Evolutionary conservation across 139 green algal species (phyloP).

Genomic region (Tetradesmus lagerheimii): DNA sequence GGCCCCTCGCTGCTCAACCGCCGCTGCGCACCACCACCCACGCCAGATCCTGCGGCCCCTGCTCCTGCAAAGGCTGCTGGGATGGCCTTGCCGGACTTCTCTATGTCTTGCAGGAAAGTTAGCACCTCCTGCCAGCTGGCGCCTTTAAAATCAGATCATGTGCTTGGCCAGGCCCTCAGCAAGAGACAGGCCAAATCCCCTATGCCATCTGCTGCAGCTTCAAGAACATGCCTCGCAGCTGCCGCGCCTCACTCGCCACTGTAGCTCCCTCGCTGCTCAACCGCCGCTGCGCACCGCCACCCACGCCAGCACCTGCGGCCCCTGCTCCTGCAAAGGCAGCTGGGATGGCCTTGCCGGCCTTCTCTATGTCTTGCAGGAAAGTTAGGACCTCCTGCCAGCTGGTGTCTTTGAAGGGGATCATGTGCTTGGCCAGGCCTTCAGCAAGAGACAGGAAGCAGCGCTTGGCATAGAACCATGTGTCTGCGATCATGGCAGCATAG

Average conservation of each 20-base stretch:
- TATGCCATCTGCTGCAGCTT: conserved; percentile 54
- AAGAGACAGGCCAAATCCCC: too few relatives aligned
- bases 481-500: background rate
- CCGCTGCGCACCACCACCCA: conserved; percentile 41
- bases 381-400: conserved; percentile 65
- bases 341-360: conserved; percentile 11
- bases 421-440: conserved; percentile 91
- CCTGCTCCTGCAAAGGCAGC: conserved; percentile 16
- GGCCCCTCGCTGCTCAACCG: conserved; percentile 29
- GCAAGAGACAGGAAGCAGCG: conserved; percentile 87
- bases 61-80: conserved; percentile 24
- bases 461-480: conserved; percentile 82
- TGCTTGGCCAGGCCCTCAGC: conserved; percentile 91
- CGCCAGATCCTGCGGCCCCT: conserved; percentile 7
- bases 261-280: conserved; percentile 45
- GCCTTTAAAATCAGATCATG: conserved; percentile 87
- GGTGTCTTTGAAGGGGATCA: conserved; percentile 83
- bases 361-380: conserved; percentile 56
- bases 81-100: conserved; percentile 14
- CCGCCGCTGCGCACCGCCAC: conserved; percentile 35
- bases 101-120: conserved; percentile 54
- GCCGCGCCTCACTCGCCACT: conserved; percentile 62
- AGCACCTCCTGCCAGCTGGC: conserved; percentile 67
- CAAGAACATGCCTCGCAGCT: conserved; percentile 67
- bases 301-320: conserved; percentile 22